These are phyloP conservation scores for Globisporangium cederbergense DNA, from an alignment of 352 stramenopile species.

Conservation along the genomic window DNA sequence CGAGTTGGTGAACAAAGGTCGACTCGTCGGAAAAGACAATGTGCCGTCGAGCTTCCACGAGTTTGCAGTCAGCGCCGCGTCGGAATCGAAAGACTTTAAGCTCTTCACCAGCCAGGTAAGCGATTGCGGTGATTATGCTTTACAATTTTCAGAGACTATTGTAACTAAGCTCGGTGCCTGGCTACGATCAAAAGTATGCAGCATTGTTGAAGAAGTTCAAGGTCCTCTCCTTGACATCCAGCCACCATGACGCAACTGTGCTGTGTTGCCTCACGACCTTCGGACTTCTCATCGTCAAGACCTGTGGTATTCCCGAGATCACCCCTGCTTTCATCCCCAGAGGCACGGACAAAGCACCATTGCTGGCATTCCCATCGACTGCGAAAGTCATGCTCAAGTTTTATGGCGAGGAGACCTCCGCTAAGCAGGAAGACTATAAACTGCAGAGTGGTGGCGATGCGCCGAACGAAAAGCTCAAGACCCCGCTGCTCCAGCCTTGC, in stretches of 20 bases:
- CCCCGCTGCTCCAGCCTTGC: slow-evolving; percentile 30
- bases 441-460: slow-evolving; percentile 43
- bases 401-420: slow-evolving; percentile 46
- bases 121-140: background rate
- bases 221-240: slow-evolving; percentile 38
- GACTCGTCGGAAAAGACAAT: slow-evolving; percentile 47
- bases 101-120: slow-evolving; percentile 28
- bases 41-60: slow-evolving; percentile 53
- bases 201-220: slow-evolving; percentile 51
- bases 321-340: slow-evolving; percentile 36
- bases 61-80: slow-evolving; percentile 35
- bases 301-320: slow-evolving; percentile 31
- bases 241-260: slow-evolving; percentile 26
- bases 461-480: slow-evolving; percentile 36
- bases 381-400: slow-evolving; percentile 37
- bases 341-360: slow-evolving; percentile 33
- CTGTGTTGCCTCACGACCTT: slow-evolving; percentile 61
- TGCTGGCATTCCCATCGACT: slow-evolving; percentile 43
- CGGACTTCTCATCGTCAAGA: slow-evolving; percentile 41
- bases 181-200: background rate
- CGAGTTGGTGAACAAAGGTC: slow-evolving; percentile 56
- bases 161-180: no score
- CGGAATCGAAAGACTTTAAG: slow-evolving; percentile 53
- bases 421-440: slow-evolving; percentile 54
- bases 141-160: no score